Evolutionary conservation across 768 basidiomycete species (phyloP), one percentile per base, ranked within the genome.

Genomic region (Tulasnella sp.): DNA sequence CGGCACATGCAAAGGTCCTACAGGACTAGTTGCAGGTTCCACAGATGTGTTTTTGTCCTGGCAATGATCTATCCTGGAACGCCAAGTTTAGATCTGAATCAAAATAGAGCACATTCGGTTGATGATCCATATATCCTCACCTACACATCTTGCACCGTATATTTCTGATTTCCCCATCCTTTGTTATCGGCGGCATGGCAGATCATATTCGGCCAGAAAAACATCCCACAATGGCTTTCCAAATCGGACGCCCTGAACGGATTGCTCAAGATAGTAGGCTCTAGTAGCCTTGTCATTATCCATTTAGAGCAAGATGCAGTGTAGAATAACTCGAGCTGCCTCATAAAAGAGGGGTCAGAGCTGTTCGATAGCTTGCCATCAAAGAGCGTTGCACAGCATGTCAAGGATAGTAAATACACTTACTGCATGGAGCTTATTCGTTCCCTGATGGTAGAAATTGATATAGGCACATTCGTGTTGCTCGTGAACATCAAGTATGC

Each of bases 101-200:
- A n/a, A n/a, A n/a, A n/a, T n/a, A n/a, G n/a, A 7, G 34, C 34
- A 5, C 15, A 38, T 15, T 38, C 15, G 34, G n/a, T n/a, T 15
- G 45, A 32, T 24, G 29, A 4, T 21, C 47, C 15, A 15, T 15
- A 9, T 27, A 50, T 23, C 63, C 78, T 51, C 61, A 84, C 86
- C 89, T 77, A 75, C 93, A 95, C 84, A 86, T 89, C 72, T 88
- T 92, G 72, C 93, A 96, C 67, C 93, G 77, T 67, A 96, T 92
- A 41, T 85, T 79, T 42, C 83, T 75, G 41, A 76, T 74, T 3
- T 77, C 78, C 10, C 68, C 77, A n/a, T n/a, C n/a, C n/a, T n/a
- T n/a, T n/a, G n/a, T n/a, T 34, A 74, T 73, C 0, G 88, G 84
- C 0, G 86, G 84, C 3, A 77, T 70, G 1, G 84, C 80, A 0